Conservation (phyloP, 768 basidiomycete genomes). For the Gelatoporia subvermispora region DNA sequence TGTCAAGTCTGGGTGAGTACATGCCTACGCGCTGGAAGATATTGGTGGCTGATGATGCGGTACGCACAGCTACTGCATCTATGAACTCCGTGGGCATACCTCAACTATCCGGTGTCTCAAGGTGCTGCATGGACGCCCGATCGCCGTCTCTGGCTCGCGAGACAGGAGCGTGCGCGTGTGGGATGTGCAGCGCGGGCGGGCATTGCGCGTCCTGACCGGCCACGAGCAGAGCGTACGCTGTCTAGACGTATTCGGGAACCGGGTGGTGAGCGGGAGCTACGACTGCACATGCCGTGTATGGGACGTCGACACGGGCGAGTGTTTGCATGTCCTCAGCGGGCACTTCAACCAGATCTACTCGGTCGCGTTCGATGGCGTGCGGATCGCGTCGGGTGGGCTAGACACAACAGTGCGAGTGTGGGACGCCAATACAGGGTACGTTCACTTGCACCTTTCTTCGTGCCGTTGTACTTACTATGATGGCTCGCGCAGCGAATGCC, state of each 20-base stretch:
- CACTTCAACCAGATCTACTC: slow-evolving; percentile 89
- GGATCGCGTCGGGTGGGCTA: slow-evolving; percentile 81
- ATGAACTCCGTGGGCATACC: slow-evolving; percentile 77
- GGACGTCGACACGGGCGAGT: slow-evolving; percentile 87
- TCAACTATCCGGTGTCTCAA: slow-evolving; percentile 91
- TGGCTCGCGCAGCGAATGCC: slow-evolving; percentile 51
- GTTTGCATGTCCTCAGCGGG: slow-evolving; percentile 74
- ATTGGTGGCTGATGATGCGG: neutral
- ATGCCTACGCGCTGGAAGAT: neutral
- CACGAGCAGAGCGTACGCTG: slow-evolving; percentile 83
- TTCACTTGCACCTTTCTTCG: slow-evolving; percentile 3
- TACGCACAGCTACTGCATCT: slow-evolving; percentile 53
- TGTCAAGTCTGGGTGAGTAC: slow-evolving; percentile 68
- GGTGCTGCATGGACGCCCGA: slow-evolving; percentile 78
- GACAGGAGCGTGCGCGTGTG: slow-evolving; percentile 86
- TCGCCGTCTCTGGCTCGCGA: slow-evolving; percentile 87
- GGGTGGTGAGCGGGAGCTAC: slow-evolving; percentile 89
- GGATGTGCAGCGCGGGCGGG: slow-evolving; percentile 81
- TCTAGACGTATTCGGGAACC: slow-evolving; percentile 80
- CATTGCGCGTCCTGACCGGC: slow-evolving; percentile 63
- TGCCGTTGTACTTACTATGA: neutral
- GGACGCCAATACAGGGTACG: slow-evolving; percentile 82
- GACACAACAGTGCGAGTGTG: slow-evolving; percentile 94
- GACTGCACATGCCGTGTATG: slow-evolving; percentile 88
- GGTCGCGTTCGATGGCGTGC: slow-evolving; percentile 83